Conservation (phyloP, 169 alveolate species). For the Eimeria nieschulzi region DNA sequence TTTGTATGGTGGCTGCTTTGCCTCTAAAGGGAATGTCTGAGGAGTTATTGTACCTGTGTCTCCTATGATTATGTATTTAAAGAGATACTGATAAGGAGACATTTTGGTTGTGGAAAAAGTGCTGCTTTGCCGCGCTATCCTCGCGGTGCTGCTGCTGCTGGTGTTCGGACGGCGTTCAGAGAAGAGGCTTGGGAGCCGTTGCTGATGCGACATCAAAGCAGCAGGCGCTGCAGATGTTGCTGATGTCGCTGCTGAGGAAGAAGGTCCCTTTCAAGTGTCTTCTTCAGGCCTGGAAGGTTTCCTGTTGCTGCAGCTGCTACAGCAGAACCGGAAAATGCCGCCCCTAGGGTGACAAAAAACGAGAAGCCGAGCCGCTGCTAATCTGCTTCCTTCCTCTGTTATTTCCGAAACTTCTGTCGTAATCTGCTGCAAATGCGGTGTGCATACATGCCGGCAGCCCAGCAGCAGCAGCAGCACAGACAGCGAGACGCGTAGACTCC, state of each 20-base stretch:
- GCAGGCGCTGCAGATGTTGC: background rate
- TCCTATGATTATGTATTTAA: constrained; percentile 73
- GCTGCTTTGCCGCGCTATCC: background rate
- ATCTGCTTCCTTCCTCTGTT: background rate
- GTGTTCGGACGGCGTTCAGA: background rate
- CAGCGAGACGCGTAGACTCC: background rate
- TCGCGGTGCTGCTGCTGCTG: background rate
- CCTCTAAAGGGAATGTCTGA: no score
- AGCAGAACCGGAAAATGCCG: background rate
- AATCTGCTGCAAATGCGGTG: background rate
- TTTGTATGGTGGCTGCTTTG: no score
- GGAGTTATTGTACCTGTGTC: constrained; percentile 50
- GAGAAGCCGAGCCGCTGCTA: background rate
- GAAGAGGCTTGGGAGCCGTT: background rate
- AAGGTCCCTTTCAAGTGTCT: background rate
- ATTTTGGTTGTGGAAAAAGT: background rate
- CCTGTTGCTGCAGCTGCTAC: background rate
- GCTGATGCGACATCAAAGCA: background rate
- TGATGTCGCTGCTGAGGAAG: background rate
- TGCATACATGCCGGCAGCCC: background rate
- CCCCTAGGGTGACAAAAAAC: background rate
- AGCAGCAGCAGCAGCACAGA: constrained; percentile 1
- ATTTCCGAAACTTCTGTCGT: background rate
- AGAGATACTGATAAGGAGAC: constrained; percentile 75
- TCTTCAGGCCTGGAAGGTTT: background rate